phyloP scores from a whole-genome alignment of 2,329 filamentous ascomycete genomes.

The Fusarium tupiense region DNA sequence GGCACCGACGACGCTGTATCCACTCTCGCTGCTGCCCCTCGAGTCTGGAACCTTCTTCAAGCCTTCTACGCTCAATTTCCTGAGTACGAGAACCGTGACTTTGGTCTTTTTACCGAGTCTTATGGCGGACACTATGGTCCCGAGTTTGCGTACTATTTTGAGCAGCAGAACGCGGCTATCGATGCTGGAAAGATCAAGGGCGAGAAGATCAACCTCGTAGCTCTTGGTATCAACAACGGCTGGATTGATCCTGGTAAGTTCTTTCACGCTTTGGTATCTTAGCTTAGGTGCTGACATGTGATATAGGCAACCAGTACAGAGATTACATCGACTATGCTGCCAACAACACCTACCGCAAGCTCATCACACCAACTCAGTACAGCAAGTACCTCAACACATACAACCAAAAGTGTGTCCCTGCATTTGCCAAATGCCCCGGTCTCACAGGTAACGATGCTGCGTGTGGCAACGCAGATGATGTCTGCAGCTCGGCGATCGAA shows the following conservation, averaged over 20 bases:
- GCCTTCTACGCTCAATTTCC: conserved; percentile 72
- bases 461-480: conserved; percentile 39
- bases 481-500: conserved; percentile 37
- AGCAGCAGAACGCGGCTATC: conserved; percentile 65
- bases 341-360: conserved; percentile 47
- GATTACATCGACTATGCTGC: conserved; percentile 46
- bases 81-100: conserved; percentile 66
- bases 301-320: conserved; percentile 38
- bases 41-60: conserved; percentile 65
- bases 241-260: conserved; percentile 57
- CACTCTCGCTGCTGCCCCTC: conserved; percentile 44
- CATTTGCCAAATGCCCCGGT: conserved; percentile 37
- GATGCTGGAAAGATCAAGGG: conserved; percentile 52
- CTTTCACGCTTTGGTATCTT: no score
- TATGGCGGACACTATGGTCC: conserved; percentile 69
- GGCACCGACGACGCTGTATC: conserved; percentile 40
- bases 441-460: conserved; percentile 32
- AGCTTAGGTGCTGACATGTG: no score
- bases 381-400: conserved; percentile 42
- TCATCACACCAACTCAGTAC: conserved; percentile 32
- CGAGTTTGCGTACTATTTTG: conserved; percentile 63
- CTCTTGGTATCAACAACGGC: conserved; percentile 66
- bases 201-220: conserved; percentile 57
- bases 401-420: conserved; percentile 37
- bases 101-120: conserved; percentile 62